Conservation (phyloP, 768 basidiomycete species). For the Lactifluus echinatus region DNA sequence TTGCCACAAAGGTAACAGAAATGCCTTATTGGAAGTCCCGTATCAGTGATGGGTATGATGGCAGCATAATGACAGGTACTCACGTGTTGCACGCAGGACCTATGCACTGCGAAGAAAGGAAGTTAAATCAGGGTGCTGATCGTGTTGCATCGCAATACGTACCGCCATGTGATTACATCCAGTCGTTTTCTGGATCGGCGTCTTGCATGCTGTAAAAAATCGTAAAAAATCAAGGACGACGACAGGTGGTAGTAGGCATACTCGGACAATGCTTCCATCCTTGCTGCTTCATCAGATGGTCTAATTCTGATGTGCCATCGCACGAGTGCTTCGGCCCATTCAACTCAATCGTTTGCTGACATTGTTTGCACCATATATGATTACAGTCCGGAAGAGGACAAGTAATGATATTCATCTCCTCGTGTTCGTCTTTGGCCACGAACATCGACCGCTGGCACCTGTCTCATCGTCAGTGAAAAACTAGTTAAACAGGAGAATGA, state of each 20-base stretch:
- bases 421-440: slow-evolving; percentile 27
- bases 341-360: slow-evolving; percentile 22
- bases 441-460: slow-evolving; percentile 22
- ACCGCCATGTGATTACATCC: slow-evolving; percentile 58
- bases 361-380: slow-evolving; percentile 29
- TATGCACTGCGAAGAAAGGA: slow-evolving; percentile 34
- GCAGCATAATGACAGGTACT: neutral
- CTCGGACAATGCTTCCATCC: slow-evolving; percentile 31
- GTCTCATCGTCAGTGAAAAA: no score
- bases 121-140: neutral
- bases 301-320: slow-evolving; percentile 29
- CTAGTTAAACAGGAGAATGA: no score
- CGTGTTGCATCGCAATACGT: slow-evolving; percentile 21
- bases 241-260: slow-evolving; percentile 6
- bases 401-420: slow-evolving; percentile 18
- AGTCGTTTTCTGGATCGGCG: slow-evolving; percentile 41
- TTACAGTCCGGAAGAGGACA: slow-evolving; percentile 28
- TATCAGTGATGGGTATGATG: neutral
- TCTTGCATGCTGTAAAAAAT: slow-evolving; percentile 32
- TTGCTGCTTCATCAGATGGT: slow-evolving; percentile 25
- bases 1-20: slow-evolving; percentile 1
- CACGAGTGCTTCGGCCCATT: slow-evolving; percentile 24
- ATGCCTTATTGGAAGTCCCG: neutral
- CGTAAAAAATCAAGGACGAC: no score
- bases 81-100: slow-evolving; percentile 48